These are phyloP conservation scores for Wickerhamiella australiensis DNA, from an alignment of 805 yeast genomes.

Conservation along the genomic window DNA sequence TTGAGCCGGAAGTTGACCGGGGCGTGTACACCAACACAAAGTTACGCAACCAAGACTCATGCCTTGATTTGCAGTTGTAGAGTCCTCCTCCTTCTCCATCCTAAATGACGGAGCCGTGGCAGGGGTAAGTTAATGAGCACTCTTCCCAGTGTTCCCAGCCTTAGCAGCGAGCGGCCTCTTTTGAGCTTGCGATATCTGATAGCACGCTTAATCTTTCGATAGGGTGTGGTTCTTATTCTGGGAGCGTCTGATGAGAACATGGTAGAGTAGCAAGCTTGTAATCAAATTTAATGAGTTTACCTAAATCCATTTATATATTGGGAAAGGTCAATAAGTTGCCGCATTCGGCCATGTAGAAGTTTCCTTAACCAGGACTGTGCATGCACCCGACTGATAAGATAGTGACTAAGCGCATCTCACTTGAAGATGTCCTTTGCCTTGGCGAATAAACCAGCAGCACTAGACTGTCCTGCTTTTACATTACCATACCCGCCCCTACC, in stretches of 20 bases:
- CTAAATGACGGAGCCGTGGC: neutral
- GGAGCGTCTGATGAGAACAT: neutral
- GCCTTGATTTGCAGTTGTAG: neutral
- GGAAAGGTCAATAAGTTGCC: neutral
- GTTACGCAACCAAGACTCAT: neutral
- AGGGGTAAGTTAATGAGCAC: neutral
- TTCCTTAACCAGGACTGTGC: neutral
- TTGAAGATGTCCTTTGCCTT: constrained; percentile 37
- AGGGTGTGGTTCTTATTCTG: neutral
- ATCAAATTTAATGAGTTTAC: no score
- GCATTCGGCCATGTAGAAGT: neutral
- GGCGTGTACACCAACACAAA: no score
- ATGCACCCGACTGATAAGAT: neutral
- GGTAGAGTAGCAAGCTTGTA: no score
- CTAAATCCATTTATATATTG: no score
- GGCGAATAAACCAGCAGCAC: constrained; percentile 29
- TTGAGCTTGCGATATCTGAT: neutral
- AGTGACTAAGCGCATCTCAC: neutral
- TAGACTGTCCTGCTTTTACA: constrained; percentile 33
- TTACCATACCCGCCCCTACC: constrained; percentile 63
- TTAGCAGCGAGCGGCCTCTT: neutral
- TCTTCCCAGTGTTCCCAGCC: neutral
- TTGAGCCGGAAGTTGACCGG: no score
- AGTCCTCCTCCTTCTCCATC: neutral
- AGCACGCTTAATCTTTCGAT: neutral